Base-by-base conservation (phyloP, 2,329 filamentous ascomycete genomes). In the Fusarium solani-melongenae region DNA sequence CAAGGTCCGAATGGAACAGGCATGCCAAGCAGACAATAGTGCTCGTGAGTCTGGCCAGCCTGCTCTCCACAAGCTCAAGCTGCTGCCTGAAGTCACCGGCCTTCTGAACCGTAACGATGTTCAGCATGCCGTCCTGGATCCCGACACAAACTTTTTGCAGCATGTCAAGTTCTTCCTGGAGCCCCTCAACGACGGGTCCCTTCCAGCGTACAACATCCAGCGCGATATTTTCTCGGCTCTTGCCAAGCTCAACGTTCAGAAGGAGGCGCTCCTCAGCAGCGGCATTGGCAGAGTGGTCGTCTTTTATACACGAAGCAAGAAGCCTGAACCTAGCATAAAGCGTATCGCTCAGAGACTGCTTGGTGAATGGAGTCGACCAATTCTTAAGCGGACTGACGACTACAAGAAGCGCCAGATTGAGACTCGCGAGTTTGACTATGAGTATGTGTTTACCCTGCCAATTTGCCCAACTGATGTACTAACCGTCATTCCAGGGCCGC, bases 91-190 rank as follows among this genome's bases (percentile, higher is more conserved):
- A 81, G 96, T 99, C 15, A 92, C 95, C 55, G 91, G 92, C 49
- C 88, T 98, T 22, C 89, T 99, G 69, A 98, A 97, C 82, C 93
- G 95, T 78, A 97, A 96, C 82, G 94, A 93, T 62, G 90, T 96
- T 31, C 94, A 93, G 79, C 88, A 94, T 76, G 93, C 93, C 33
- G 92, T 98, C 58, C 91, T 98, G 44, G 96, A 98, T 76, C 96
- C 96, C 0, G 96, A 99, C 79, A 97, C 93, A 80, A 98, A 98
- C 84, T 93, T 99, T 71, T 86, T 99, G 41, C 94, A 97, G 83
- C 94, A 95, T 15, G 94, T 99, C 79, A 95, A 96, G 80, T 98
- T 97, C 88, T 98, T 98, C 88, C 89, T 99, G 24, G 96, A 99
- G 81, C 96, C 96, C 1, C 89, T 98, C 53, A 95, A 96, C 77